Evolutionary conservation across 306 rosid genomes (phyloP).

Genomic region (Bauhinia variegata): DNA sequence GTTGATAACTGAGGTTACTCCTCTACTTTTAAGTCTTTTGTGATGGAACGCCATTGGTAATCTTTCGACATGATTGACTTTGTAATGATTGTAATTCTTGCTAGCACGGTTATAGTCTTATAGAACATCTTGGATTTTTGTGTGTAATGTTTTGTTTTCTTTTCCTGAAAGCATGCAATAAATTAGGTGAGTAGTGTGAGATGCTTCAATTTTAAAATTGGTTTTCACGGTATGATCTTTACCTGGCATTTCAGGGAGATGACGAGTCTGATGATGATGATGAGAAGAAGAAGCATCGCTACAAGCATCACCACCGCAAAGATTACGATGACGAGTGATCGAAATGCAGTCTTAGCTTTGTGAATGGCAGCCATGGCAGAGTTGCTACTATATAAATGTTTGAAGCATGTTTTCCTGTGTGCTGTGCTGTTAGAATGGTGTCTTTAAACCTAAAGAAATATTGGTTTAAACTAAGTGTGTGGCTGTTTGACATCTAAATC

Average conservation of each 20-base stretch:
- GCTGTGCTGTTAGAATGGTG: slow-evolving; percentile 28
- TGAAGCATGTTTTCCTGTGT: slow-evolving; percentile 40
- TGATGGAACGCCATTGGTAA: slow-evolving; percentile 3
- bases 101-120: neutral
- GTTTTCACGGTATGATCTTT: slow-evolving; percentile 11
- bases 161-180: neutral
- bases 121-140: neutral
- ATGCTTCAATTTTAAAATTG: neutral
- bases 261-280: slow-evolving; percentile 64
- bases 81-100: neutral
- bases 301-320: slow-evolving; percentile 67
- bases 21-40: neutral
- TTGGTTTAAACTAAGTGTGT: slow-evolving; percentile 18
- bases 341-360: slow-evolving; percentile 1
- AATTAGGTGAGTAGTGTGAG: neutral
- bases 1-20: neutral
- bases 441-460: slow-evolving; percentile 33
- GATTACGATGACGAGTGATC: slow-evolving; percentile 73
- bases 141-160: neutral
- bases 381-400: slow-evolving; percentile 61
- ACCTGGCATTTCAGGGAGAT: slow-evolving; percentile 49
- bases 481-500: slow-evolving; percentile 24
- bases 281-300: slow-evolving; percentile 52
- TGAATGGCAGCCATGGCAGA: slow-evolving; percentile 50
- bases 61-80: neutral